Evolutionary conservation across 1,139 yeast species (phyloP).

Genomic region (Suhomyces maxii): DNA sequence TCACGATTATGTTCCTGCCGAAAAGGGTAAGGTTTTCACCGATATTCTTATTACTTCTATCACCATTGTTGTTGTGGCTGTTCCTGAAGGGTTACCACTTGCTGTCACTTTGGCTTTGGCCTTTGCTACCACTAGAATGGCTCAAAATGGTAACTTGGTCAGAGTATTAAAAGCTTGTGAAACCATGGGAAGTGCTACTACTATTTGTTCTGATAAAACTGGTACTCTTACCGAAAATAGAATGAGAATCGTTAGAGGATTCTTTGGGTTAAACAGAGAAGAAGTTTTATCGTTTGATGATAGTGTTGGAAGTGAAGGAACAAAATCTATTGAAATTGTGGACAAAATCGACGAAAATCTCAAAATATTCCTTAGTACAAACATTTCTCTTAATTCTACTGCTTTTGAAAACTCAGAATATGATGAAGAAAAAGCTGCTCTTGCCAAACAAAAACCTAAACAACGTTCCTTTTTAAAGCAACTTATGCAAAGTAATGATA

Average conservation of each 20-base stretch:
- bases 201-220: constrained; percentile 94
- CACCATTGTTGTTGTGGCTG: constrained; percentile 93
- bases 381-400: constrained; percentile 78
- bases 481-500: constrained; percentile 14
- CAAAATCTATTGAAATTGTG: constrained; percentile 34
- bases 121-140: constrained; percentile 97
- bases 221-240: constrained; percentile 92
- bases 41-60: constrained; percentile 87
- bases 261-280: constrained; percentile 45
- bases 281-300: constrained; percentile 43
- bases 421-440: constrained; percentile 35
- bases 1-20: constrained; percentile 53
- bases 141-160: constrained; percentile 93
- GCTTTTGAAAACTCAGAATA: constrained; percentile 73
- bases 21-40: constrained; percentile 82
- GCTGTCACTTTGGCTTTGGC: constrained; percentile 97
- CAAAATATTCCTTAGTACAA: constrained; percentile 48
- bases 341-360: constrained; percentile 31
- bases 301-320: constrained; percentile 26
- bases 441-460: constrained; percentile 32
- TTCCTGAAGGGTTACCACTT: constrained; percentile 95
- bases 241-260: constrained; percentile 85
- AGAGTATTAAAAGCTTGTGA: constrained; percentile 92
- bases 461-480: constrained; percentile 22
- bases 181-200: constrained; percentile 98